Evolutionary conservation across 345 rosid genomes (phyloP), one percentile per base, ranked within the genome.

Genomic region (Moringa oleifera): DNA sequence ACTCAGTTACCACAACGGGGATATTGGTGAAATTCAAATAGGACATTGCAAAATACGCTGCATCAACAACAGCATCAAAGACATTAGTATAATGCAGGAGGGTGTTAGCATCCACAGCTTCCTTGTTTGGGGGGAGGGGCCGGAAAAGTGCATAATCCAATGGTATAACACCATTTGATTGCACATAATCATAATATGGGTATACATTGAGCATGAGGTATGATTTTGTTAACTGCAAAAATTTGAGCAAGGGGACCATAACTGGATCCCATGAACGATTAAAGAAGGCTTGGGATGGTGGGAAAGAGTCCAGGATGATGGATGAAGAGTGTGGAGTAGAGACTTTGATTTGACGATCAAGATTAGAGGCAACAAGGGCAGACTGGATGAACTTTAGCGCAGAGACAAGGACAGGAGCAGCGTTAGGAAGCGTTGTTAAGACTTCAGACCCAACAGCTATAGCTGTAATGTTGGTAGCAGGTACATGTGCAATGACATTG

Each of bases 281-380:
- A 72, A 95, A 95, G 87, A 95, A 95, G 36, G 99, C 97, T 71
- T 95, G 97, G 31, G 99, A 95, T 55, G 99, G 99, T 49, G 99
- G 99, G 72, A 95, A 95, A 1, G 99, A 87, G 67, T 95, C 95
- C 10, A 95, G 84, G 69, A 95, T 95, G 33, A 91, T 89, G 49
- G 91, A 77, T 5, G 99, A 91, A 5, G 99, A 78, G 20, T 85
- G 96, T 0, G 99, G 95, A 0, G 94, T 89, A 0, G 99, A 89
- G 54, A 95, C 96, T 80, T 91, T 95, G 51, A 95, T 83, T 67
- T 77, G 90, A 56, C 80, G 65, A 70, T 95, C 94, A 0, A 95
- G 96, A 71, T 95, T 95, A 25, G 98, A 80, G 1, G 96, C 96
- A 46, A 95, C 82, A 1, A 95, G 89, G 41, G 99, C 97, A 11